These are phyloP conservation scores for Haplographium delicatum DNA, from an alignment of 495 filamentous ascomycete genomes.

Conservation along the genomic window DNA sequence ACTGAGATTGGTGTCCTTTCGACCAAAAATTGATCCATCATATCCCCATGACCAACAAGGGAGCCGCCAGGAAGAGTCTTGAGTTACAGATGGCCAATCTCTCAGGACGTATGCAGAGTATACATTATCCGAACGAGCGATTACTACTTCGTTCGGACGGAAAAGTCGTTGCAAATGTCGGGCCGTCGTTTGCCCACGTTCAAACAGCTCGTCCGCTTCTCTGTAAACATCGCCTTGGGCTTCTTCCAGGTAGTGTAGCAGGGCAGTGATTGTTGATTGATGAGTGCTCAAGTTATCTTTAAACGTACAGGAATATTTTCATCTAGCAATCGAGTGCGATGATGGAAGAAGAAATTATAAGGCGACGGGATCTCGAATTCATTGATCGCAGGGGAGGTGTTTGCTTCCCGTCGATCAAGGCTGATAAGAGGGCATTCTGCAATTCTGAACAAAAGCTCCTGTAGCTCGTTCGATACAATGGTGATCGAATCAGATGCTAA, in stretches of 20 bases:
- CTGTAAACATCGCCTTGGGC: neutral
- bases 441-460: too few species aligned
- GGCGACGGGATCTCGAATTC: too few species aligned
- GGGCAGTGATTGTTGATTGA: too few species aligned
- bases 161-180: neutral
- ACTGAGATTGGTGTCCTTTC: neutral
- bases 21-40: neutral
- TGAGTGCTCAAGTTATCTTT: too few species aligned
- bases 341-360: too few species aligned
- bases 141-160: neutral
- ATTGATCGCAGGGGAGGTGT: too few species aligned
- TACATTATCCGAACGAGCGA: neutral
- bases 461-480: too few species aligned
- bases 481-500: too few species aligned
- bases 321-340: too few species aligned
- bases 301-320: too few species aligned
- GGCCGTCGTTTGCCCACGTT: neutral
- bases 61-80: neutral
- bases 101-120: neutral
- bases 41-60: constrained; percentile 2
- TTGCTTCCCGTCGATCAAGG: too few species aligned
- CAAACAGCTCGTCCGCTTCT: constrained; percentile 5
- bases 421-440: too few species aligned
- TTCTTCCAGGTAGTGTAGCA: neutral
- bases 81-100: neutral